Evolutionary conservation across 257 asterid genomes (phyloP), one percentile per base, ranked within the genome.

Genomic region (Paulownia fortunei): DNA sequence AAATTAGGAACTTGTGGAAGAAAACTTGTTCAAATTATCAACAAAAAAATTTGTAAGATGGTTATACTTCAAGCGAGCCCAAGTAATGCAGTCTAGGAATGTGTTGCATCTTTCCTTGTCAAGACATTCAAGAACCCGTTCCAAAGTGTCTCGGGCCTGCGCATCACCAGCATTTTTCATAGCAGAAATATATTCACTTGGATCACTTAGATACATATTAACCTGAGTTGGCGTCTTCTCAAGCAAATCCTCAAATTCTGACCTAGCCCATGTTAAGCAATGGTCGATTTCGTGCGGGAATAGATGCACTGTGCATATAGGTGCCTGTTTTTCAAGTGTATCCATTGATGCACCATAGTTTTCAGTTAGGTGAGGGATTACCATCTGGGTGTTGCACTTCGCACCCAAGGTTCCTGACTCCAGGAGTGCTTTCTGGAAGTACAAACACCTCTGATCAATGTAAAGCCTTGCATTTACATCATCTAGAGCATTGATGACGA

Each of bases 351-450:
- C 89, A 69, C 89, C 89, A 51, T 85, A 85, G 59, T 85, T 85
- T 69, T 85, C 89, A 5, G 89, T 85, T 32, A 85, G 70, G 73
- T 85, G 89, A 30, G 89, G 87, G 39, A 85, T 85, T 16, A 82
- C 82, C 87, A 85, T 82, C 79, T 82, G 89, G 11, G 89, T 85
- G 66, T 85, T 85, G 85, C 89, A 85, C 70, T 85, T 85, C 59
- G 89, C 87, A 72, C 87, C 89, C 68, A 85, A 59, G 46, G 89
- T 85, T 21, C 89, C 89, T 0, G 89, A 85, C 77, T 85, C 89
- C 0, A 85, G 85, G 65, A 85, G 87, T 5, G 87, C 74, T 52
- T 80, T 85, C 39, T 85, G 89, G 80, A 85, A 85, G 71, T 86
- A 85, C 78, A 85, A 34, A 64, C 89, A 85, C 75, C 85, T 80